Base-by-base conservation (phyloP, 2,329 filamentous ascomycete species). In the Lasiodiplodia hormozganensis region DNA sequence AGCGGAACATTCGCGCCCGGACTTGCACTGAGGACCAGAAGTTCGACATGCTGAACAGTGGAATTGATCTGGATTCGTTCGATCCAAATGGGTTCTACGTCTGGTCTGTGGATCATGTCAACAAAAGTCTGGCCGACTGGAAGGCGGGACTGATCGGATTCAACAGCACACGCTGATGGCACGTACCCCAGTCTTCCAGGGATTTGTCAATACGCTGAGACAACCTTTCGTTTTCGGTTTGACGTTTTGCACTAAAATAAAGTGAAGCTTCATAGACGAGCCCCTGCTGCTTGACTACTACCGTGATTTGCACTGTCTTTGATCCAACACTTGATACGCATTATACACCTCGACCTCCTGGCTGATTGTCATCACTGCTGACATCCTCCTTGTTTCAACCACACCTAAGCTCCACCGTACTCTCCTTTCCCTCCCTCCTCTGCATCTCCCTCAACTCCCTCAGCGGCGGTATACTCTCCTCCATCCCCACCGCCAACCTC, bases 381-480 rank as follows among this genome's bases (percentile, higher is more conserved):
- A 23, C 12, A 16, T 11, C 16, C 28, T 56, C 18, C 4, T 28
- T 1, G 8, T 4, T 2, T 21, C 28, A 51, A 28, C 21, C 73
- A 1, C 73, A 73, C 6, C 65, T 68, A 3, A 60, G 54, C 18
- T 72, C 71, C 74, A 80, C 78, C 11, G 78, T 79, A 16, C 72
- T 70, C 47, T 77, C 74, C 76, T 78, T 76, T 70, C 76, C 57
- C 57, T 36, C 21, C 49, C 38, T 28, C 11, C 21, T 76, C 34
- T 75, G 72, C n/a, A 80, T 79, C 28, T 77, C 78, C 56, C 73
- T 77, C 25, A 79, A 69, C 70, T 80, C 78, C 54, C 77, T 76
- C 12, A 80, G 66, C 6, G 76, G 75, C 8, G 74, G 76, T 21
- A 84, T 82, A 12, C 78, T 76, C 21, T 80, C 75, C 49, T 82